Base-by-base conservation (phyloP, 148 eudicot genomes). In the Persicaria tinctoria region DNA sequence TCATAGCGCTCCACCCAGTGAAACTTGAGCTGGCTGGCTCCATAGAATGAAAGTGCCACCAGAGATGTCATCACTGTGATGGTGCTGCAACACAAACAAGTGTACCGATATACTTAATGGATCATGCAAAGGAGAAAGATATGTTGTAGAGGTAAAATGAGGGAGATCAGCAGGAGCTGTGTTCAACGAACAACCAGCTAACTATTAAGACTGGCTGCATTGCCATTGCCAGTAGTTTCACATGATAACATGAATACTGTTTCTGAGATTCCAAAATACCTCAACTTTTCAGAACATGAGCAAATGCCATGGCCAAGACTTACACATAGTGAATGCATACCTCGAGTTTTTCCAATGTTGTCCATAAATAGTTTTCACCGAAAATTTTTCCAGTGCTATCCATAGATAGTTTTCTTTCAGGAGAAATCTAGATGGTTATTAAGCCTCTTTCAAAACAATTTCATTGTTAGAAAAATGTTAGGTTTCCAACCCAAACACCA, bases 1-100 rank as follows among this genome's bases (percentile, higher is more conserved):
- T 94, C 97, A 8, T 94, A 94, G 27, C 92, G 90, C 83, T 94
- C 98, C 80, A 94, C 93, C 97, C 98, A 94, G 73, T 91, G 98
- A 74, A 91, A 91, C 82, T 94, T 94, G 63, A 94, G 84, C 79
- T 94, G 98, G 83, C 97, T 94, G 23, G 98, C 98, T 69, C 97
- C 97, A 6, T 94, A 94, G 85, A 86, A 94, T n/a, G 98, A 94
- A 75, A 94, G 92, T 44, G 98, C 98, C 74, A 94, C 98, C 79
- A 94, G 76, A 20, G 96, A 91, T 13, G 97, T 91, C 98, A 94
- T 94, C 80, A 94, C 98, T 23, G 93, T 86, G 73, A 94, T 86
- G 0, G 97, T 94, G 79, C 97, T 94, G 90, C 88, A 85, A 72
- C 63, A 66, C 66, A 14, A 72, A 46, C 46, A 70, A 70, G 72